Conservation (phyloP, 140 eudicot species). For the Erigeron philadelphicus region DNA sequence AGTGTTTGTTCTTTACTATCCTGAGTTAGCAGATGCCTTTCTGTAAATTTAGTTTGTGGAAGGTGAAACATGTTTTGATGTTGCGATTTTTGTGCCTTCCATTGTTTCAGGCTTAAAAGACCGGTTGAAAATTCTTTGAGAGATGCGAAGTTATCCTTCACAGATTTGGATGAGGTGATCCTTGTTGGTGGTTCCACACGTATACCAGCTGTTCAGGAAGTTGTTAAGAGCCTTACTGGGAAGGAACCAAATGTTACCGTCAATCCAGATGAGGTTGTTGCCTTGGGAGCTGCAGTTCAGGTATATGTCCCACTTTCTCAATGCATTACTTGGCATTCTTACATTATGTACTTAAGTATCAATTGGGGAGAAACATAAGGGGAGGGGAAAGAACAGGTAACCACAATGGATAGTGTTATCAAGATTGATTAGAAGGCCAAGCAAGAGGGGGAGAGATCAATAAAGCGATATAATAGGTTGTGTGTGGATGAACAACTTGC, state of each 20-base stretch:
- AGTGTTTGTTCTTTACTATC: no score
- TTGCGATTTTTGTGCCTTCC: neutral
- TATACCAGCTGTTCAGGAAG: slow-evolving; percentile 95
- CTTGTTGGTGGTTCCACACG: slow-evolving; percentile 99
- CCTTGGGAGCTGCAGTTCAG: slow-evolving; percentile 99
- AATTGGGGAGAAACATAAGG: no score
- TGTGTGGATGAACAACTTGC: no score
- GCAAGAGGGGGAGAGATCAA: no score
- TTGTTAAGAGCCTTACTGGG: slow-evolving; percentile 76
- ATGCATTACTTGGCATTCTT: no score
- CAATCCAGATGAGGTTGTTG: slow-evolving; percentile 97
- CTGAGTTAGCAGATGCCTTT: no score
- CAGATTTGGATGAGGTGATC: slow-evolving; percentile 85
- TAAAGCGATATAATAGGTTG: no score
- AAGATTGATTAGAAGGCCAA: no score
- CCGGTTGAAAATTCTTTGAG: slow-evolving; percentile 89
- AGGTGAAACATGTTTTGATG: neutral
- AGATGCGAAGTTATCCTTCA: slow-evolving; percentile 84
- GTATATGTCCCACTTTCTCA: slow-evolving; percentile 21
- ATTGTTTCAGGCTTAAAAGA: slow-evolving; percentile 54
- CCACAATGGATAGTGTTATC: no score
- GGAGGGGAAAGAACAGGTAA: no score
- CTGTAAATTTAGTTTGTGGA: neutral
- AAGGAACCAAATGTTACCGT: slow-evolving; percentile 92
- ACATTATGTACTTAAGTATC: no score